phyloP scores from a whole-genome alignment of 345 rosid species.

The Crucihimalaya himalaica region DNA sequence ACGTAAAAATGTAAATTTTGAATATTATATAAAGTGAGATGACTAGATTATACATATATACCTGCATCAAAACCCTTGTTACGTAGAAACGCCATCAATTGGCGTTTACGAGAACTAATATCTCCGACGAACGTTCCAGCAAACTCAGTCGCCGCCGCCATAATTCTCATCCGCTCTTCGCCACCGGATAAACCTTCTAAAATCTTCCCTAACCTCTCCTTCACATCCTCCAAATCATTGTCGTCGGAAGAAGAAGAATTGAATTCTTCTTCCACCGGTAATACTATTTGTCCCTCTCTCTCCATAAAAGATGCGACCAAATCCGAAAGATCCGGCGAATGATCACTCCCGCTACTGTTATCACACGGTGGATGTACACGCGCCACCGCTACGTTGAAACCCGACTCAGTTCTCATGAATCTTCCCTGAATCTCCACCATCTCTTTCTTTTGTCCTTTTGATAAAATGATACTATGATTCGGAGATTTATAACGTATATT shows the following conservation, averaged over 20 bases:
- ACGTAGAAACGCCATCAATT: slow-evolving; percentile 56
- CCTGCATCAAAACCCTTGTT: slow-evolving; percentile 77
- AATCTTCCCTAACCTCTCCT: slow-evolving; percentile 40
- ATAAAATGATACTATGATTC: slow-evolving; percentile 5
- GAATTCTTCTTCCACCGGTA: neutral
- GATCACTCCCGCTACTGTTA: slow-evolving; percentile 75
- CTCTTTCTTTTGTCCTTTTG: slow-evolving; percentile 2
- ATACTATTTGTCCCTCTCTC: slow-evolving; percentile 35
- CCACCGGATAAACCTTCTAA: slow-evolving; percentile 28
- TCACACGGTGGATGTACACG: slow-evolving; percentile 43
- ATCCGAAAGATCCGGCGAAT: slow-evolving; percentile 62
- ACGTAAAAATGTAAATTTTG: neutral
- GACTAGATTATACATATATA: slow-evolving; percentile 19
- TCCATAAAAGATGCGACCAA: slow-evolving; percentile 78
- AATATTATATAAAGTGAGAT: neutral
- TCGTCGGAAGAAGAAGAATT: slow-evolving; percentile 13
- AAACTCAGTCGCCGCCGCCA: slow-evolving; percentile 34
- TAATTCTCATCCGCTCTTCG: slow-evolving; percentile 40
- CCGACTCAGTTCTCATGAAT: slow-evolving; percentile 47
- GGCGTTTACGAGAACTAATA: slow-evolving; percentile 36
- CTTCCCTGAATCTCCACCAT: slow-evolving; percentile 41
- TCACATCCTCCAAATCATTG: slow-evolving; percentile 48
- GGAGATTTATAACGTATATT: slow-evolving; percentile 19
- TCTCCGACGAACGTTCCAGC: slow-evolving; percentile 36
- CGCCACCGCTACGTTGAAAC: slow-evolving; percentile 45